Base-by-base conservation (phyloP, 129 eudicot genomes). In the Flaveria brownii region DNA sequence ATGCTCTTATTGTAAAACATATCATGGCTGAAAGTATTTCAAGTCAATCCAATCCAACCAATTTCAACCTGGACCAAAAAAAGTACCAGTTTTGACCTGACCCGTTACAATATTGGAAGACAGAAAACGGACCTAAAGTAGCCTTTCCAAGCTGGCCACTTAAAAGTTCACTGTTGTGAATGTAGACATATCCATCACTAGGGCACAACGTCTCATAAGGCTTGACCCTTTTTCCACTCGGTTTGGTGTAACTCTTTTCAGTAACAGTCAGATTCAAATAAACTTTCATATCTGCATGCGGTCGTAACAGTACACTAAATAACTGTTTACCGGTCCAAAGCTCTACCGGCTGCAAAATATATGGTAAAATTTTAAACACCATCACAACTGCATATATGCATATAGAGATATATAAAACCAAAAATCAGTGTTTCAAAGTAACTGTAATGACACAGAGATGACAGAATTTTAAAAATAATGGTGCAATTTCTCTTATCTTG, bases 301-400 rank as follows among this genome's bases (percentile, higher is more conserved):
- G 93, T 1, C 97, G 87, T 81, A 94, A 72, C 47, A 94, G 86
- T 50, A 94, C 87, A 78, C 72, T 84, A 74, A 94, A 91, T 78
- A 94, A 74, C 15, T 94, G 98, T 76, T 94, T 94, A 72, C 98
- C 98, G 15, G 97, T 94, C 98, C 98, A 91, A 17, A 94, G 92
- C 88, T 91, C 97, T 69, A 94, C 71, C 5, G 98, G 98, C 98
- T 93, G 89, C 86, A 81, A 81, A 77, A 62, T 51, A 85, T 22
- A 73, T 71, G 22, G 64, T 57, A 66, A 47, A 63, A 65, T 39
- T 22, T 28, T 71, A 68, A 74, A 73, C 14, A 16, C 71, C 63
- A 36, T 36, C 7, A 67, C 74, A 43, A 12, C 13, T n/a, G 23
- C 65, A 74, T 56, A 61, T 15, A 39, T 42, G 17, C 63, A 78